These are phyloP conservation scores for Penium margaritaceum DNA, from an alignment of 139 green algal species.

Conservation along the genomic window DNA sequence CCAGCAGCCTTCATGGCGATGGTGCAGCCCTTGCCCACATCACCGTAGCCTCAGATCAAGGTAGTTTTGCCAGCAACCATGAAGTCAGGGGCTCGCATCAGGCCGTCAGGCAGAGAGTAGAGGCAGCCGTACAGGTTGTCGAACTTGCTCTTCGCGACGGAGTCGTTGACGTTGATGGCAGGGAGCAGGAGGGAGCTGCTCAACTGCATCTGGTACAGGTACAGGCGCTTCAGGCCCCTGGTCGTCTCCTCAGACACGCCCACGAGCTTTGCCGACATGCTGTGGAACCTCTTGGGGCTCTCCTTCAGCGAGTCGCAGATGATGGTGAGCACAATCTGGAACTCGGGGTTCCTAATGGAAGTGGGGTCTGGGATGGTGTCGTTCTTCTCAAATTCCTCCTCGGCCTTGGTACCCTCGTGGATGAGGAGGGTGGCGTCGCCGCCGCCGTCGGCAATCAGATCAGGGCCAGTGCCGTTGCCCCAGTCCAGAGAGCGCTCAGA, in stretches of 20 bases:
- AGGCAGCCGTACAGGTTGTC: slow-evolving; percentile 99
- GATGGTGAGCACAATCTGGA: slow-evolving; percentile 91
- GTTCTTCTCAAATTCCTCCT: slow-evolving; percentile 82
- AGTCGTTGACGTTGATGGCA: slow-evolving; percentile 99
- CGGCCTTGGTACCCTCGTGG: slow-evolving; percentile 94
- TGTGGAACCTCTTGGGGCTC: slow-evolving; percentile 63
- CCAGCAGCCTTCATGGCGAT: slow-evolving; percentile 92
- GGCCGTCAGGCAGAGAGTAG: slow-evolving; percentile 97
- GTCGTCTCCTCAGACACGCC: slow-evolving; percentile 99
- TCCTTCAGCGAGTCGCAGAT: slow-evolving; percentile 75
- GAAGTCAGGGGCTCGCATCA: slow-evolving; percentile 98
- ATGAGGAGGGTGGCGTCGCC: slow-evolving; percentile 98
- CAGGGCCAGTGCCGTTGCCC: slow-evolving; percentile 68
- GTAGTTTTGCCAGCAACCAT: slow-evolving; percentile 76
- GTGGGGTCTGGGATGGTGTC: slow-evolving; percentile 81
- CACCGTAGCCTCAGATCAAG: slow-evolving; percentile 88
- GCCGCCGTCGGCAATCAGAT: slow-evolving; percentile 97
- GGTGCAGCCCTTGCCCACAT: slow-evolving; percentile 97
- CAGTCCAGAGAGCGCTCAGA: slow-evolving; percentile 87
- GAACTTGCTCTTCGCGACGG: slow-evolving; percentile 99
- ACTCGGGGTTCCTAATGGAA: slow-evolving; percentile 93
- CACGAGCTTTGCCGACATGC: slow-evolving; percentile 73
- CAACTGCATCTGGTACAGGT: slow-evolving; percentile 98
- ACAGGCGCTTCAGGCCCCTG: slow-evolving; percentile 97
- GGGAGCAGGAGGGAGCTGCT: slow-evolving; percentile 87